Base-by-base conservation (phyloP, 305 asterid genomes). In the Fraxinus sp. region DNA sequence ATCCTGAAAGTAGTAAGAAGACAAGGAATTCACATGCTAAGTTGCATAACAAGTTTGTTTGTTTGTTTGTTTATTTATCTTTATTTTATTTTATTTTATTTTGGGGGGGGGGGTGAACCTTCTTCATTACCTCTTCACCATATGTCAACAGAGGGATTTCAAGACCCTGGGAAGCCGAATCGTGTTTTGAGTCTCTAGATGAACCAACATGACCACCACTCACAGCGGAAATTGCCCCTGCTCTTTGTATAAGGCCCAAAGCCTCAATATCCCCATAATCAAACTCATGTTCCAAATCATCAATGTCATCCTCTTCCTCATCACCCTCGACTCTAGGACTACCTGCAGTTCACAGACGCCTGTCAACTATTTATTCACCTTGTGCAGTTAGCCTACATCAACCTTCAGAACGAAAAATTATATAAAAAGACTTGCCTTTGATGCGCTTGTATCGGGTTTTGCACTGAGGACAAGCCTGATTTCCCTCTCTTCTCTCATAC, bases 301-400 rank as follows among this genome's bases (percentile, higher is more conserved):
- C 98, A 3, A 72, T 22, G 35, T 70, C 92, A 73, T 95, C 97
- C 84, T 95, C 98, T 86, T 95, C 98, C 86, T 95, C 98, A 78
- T 95, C 98, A 74, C 97, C 98, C 83, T 93, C 97, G 32, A 95
- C 98, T 83, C 97, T 91, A 41, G 97, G 92, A 85, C 94, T 90
- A 84, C 98, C 98, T 95, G 85, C 71, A 80, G 49, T 88, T 46
- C 68, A 28, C 75, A 62, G 35, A 77, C 28, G n/a, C 33, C 83
- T 82, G 74, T 79, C 79, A 68, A 74, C 80, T 26, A 66, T 79
- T 79, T 18, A 30, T 6, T 35, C 20, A n/a, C 74, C n/a, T 68
- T 0, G 30, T 78, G 55, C 41, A 62, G 24, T 18, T 24, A 44
- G 49, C 70, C 28, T 66, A 28, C 3, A 26, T 13, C 4, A 0